Evolutionary conservation across 495 filamentous ascomycete genomes (phyloP).

Genomic region (Extremus antarcticus): DNA sequence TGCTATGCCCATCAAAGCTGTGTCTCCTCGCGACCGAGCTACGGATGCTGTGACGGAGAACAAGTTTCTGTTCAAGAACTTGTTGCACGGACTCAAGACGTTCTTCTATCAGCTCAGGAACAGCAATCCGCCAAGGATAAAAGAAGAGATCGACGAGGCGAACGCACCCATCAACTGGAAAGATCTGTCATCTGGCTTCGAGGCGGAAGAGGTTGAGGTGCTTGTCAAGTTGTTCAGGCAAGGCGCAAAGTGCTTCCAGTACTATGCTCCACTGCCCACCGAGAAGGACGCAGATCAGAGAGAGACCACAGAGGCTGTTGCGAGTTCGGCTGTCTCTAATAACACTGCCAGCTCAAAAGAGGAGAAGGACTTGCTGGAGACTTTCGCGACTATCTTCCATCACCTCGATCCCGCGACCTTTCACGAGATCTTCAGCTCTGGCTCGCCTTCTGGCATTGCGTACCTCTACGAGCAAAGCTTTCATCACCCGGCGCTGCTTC

Average conservation of each 20-base stretch:
- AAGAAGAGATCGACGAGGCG: slow-evolving; percentile 50
- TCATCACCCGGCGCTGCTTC: slow-evolving; percentile 83
- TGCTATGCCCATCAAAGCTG: slow-evolving; percentile 91
- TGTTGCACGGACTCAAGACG: slow-evolving; percentile 95
- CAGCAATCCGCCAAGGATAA: slow-evolving; percentile 56
- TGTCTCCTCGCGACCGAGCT: slow-evolving; percentile 80
- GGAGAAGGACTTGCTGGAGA: slow-evolving; percentile 95
- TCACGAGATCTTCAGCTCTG: slow-evolving; percentile 72
- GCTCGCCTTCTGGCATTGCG: slow-evolving; percentile 56
- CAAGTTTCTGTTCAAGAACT: slow-evolving; percentile 94
- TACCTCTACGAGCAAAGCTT: slow-evolving; percentile 97
- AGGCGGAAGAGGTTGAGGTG: slow-evolving; percentile 90
- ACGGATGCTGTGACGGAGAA: slow-evolving; percentile 94
- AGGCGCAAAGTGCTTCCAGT: slow-evolving; percentile 88
- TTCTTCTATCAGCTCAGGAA: slow-evolving; percentile 90
- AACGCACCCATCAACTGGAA: slow-evolving; percentile 84
- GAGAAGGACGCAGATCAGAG: slow-evolving; percentile 69
- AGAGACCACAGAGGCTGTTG: slow-evolving; percentile 68
- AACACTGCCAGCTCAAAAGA: slow-evolving; percentile 86
- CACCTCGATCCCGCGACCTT: slow-evolving; percentile 97
- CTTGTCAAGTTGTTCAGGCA: slow-evolving; percentile 97
- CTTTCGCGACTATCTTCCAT: slow-evolving; percentile 96
- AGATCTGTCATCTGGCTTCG: slow-evolving; percentile 93
- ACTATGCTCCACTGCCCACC: slow-evolving; percentile 70
- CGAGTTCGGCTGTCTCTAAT: slow-evolving; percentile 34